Evolutionary conservation across 768 basidiomycete species (phyloP), one percentile per base, ranked within the genome.

Genomic region (Leccinum subgranulosum): DNA sequence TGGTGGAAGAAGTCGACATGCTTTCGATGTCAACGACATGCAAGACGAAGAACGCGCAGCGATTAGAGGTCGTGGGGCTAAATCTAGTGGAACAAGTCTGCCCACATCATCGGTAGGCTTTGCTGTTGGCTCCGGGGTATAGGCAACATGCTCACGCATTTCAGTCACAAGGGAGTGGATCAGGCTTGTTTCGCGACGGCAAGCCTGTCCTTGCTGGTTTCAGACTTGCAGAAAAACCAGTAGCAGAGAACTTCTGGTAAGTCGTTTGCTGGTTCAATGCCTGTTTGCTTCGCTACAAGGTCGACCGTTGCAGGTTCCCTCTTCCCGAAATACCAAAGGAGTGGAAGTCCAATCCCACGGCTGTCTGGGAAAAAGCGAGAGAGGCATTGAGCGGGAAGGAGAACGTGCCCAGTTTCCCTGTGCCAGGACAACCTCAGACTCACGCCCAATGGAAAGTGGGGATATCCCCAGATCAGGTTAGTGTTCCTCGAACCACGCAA

Each of bases 341-440:
- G 15, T 98, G 96, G 96, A 83, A 77, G 62, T 90, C 97, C 0
- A 79, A 95, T 64, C 97, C 95, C 1, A 79, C 76, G 25, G 76
- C 81, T n/a, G 80, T 97, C 2, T 96, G 93, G 86, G 76, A 77
- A 49, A 59, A 41, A 75, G 75, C 77, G 58, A 77, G 75, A 49
- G 73, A 74, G 49, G 66, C 74, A 33, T 56, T 49, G 10, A 45
- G 48, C 48, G 72, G 78, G 50, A 84, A 84, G 64, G 83, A 83
- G 66, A 82, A 82, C 60, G 53, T 65, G 48, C 60, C 53, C 51
- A 61, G 3, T 51, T 61, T 68, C 39, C 59, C 60, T 28, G 29
- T 55, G 29, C 61, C 66, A 41, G 63, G 70, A 29, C 63, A 62
- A 58, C 63, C 63, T 41, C 70, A 68, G 55, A 65, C 76, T 1